phyloP scores from a whole-genome alignment of 2,329 filamentous ascomycete species.

The Diaporthe caulivora region DNA sequence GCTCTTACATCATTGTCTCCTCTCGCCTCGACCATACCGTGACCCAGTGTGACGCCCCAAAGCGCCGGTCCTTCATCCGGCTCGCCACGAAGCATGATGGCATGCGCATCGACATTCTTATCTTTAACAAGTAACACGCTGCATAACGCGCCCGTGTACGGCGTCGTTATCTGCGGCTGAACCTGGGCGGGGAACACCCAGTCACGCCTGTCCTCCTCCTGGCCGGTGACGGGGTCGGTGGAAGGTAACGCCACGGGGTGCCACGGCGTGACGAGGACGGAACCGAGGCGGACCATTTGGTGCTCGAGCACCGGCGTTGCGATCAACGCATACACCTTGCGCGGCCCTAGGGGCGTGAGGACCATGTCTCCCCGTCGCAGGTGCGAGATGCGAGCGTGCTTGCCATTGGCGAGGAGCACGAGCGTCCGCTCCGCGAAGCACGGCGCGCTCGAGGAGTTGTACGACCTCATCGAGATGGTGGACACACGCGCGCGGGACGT shows the following conservation, averaged over 20 bases:
- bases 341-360: slow-evolving; percentile 62
- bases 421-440: slow-evolving; percentile 67
- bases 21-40: slow-evolving; percentile 57
- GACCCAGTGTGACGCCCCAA: slow-evolving; percentile 71
- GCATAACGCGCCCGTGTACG: slow-evolving; percentile 66
- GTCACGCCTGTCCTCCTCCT: slow-evolving; percentile 42
- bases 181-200: slow-evolving; percentile 63
- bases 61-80: background rate
- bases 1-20: slow-evolving; percentile 57
- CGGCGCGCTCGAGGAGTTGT: slow-evolving; percentile 55
- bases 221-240: slow-evolving; percentile 13
- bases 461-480: slow-evolving; percentile 56
- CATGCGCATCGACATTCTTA: slow-evolving; percentile 59
- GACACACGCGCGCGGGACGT: slow-evolving; percentile 8
- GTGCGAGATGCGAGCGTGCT: slow-evolving; percentile 54
- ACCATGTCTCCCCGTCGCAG: slow-evolving; percentile 62
- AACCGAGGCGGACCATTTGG: slow-evolving; percentile 59
- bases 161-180: slow-evolving; percentile 45
- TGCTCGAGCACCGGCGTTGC: slow-evolving; percentile 58
- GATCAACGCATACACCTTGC: slow-evolving; percentile 64
- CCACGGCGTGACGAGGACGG: slow-evolving; percentile 68
- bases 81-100: slow-evolving; percentile 57
- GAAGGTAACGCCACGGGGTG: slow-evolving; percentile 62
- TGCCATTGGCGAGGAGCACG: slow-evolving; percentile 59
- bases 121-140: slow-evolving; percentile 67